Evolutionary conservation across 768 basidiomycete species (phyloP), one percentile per base, ranked within the genome.

Genomic region (Hypholoma sublateritium): DNA sequence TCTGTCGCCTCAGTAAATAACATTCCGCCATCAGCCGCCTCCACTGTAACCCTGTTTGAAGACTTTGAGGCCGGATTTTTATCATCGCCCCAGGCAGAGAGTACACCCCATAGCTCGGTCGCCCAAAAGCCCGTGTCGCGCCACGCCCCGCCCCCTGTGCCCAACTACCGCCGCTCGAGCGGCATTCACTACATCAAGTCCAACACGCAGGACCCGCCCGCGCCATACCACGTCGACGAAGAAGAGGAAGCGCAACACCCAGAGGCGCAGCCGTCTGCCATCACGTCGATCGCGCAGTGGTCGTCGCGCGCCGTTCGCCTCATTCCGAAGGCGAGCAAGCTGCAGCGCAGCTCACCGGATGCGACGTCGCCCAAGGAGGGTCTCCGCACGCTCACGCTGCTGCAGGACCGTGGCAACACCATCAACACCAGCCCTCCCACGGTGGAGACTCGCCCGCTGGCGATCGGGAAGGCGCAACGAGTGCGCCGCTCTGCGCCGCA

Each of bases 111-210:
- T 61, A 82, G 82, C 58, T 73, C 70, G 21, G 69, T 75, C 55
- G 65, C 74, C 39, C 66, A 67, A 39, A 78, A 74, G 60, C 66
- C 71, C 21, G 62, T 55, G 5, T 67, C 69, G 42, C 70, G 68
- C 43, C 67, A 68, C 50, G 68, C 71, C 8, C 72, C 74, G n/a
- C 68, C 74, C 32, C 72, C 77, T 47, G 58, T 77, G 57, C 70
- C 72, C 46, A 68, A 69, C 55, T 60, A 63, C 50, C 77, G 78
- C 62, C 82, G 81, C 55, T 49, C 37, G 8, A 56, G 46, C 22
- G 24, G 83, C 63, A 84, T 88, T 70, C 72, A 80, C 57, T 86
- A 88, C 71, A 82, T 86, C 65, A 84, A 79, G 73, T 84, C 86
- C n/a, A 44, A 2, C n/a, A 21, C 65, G 74, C 58, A 62, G 56